Conservation (phyloP, 768 basidiomycete genomes). For the Lepiota venenata region DNA sequence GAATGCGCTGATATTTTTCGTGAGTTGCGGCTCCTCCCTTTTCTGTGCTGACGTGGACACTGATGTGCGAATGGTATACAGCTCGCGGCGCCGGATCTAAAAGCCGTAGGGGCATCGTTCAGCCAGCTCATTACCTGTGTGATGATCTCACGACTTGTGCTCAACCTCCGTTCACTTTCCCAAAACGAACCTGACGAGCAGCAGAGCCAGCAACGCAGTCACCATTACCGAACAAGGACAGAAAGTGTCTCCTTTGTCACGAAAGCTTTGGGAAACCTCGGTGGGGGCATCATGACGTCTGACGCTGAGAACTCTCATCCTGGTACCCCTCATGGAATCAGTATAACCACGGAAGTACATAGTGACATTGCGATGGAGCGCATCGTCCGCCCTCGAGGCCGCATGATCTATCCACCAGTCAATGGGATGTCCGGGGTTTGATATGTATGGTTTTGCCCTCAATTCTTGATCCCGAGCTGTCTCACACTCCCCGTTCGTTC, state of each 20-base stretch:
- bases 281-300: not conserved
- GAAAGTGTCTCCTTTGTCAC: not conserved
- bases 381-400: not conserved
- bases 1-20: slow-evolving; percentile 24
- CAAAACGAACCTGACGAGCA: not conserved
- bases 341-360: not conserved
- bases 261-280: slow-evolving; percentile 1
- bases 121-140: slow-evolving; percentile 25
- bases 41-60: not conserved
- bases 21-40: slow-evolving; percentile 11
- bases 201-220: too few relatives aligned
- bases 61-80: not conserved
- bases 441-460: too few relatives aligned
- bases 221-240: too few relatives aligned
- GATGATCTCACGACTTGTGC: slow-evolving; percentile 27
- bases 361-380: slow-evolving; percentile 4
- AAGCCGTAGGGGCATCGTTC: slow-evolving; percentile 28
- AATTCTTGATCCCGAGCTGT: too few relatives aligned
- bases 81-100: slow-evolving; percentile 21
- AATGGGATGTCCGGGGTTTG: not conserved
- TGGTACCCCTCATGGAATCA: not conserved
- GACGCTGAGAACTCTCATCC: not conserved
- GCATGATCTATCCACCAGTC: not conserved
- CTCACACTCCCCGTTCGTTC: too few relatives aligned
- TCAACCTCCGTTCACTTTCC: slow-evolving; percentile 25